phyloP scores from a whole-genome alignment of 139 green algal species.

The Diplosphaera chodatii region DNA sequence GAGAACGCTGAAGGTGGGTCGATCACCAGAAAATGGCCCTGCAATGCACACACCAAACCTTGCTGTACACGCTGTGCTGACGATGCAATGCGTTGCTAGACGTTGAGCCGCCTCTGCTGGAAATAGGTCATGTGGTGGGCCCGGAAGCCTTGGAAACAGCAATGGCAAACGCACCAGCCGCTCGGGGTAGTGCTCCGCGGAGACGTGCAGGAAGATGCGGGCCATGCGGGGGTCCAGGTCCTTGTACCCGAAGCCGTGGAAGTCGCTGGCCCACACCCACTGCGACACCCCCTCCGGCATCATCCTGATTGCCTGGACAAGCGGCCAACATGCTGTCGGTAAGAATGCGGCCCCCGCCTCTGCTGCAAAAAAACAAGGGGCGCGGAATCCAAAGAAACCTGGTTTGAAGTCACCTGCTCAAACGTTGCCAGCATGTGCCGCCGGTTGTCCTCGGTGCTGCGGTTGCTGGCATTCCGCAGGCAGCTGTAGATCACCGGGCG shows the following conservation, averaged over 20 bases:
- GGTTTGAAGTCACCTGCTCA: conserved; percentile 48
- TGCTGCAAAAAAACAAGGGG: neutral
- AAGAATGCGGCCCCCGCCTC: neutral
- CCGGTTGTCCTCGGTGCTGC: conserved; percentile 50
- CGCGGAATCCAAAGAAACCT: too few relatives aligned
- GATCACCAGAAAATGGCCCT: conserved; percentile 58
- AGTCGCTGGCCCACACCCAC: conserved; percentile 72
- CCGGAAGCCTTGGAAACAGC: too few relatives aligned
- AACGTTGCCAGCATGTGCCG: conserved; percentile 62
- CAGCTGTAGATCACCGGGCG: conserved; percentile 70
- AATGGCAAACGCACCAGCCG: conserved; percentile 43
- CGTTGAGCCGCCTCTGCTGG: too few relatives aligned
- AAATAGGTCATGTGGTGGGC: too few relatives aligned
- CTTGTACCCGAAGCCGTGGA: conserved; percentile 55
- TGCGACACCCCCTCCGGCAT: conserved; percentile 55
- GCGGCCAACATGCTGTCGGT: too few relatives aligned
- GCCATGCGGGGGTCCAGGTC: conserved; percentile 58
- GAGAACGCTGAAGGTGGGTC: conserved; percentile 59
- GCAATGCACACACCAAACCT: too few relatives aligned
- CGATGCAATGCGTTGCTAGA: too few relatives aligned
- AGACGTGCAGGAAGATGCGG: conserved; percentile 60
- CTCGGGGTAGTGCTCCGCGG: conserved; percentile 66
- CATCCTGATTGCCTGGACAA: conserved; percentile 22
- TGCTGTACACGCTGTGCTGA: too few relatives aligned
- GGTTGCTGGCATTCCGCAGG: conserved; percentile 40